A percentile compares a stretch with the other conserved stretches of the same genome.
Conservation (phyloP, 1,284 basidiomycete species). For the Takashimella tepidaria region DNA sequence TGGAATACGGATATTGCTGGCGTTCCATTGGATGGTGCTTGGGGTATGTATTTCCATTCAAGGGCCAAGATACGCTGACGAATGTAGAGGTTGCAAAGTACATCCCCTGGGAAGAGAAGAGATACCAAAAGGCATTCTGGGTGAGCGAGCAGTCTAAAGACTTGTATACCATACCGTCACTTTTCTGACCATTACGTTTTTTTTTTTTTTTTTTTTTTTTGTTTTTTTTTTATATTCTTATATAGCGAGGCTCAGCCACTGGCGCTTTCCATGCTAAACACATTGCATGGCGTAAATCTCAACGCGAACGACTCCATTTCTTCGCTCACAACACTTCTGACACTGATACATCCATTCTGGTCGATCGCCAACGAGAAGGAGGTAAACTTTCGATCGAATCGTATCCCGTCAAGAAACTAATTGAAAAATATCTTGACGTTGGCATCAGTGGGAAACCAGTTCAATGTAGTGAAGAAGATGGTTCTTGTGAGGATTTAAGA, state of each 20-base stretch:
- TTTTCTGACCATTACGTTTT: too few species aligned
- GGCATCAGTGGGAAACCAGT: conserved; percentile 33
- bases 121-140: conserved; percentile 40
- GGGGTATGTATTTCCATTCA: conserved; percentile 15
- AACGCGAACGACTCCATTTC: conserved; percentile 47
- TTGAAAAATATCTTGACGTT: conserved; percentile 35
- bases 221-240: too few species aligned
- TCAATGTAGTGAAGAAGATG: conserved; percentile 45
- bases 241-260: conserved; percentile 47
- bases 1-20: conserved; percentile 36
- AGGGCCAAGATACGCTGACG: not conserved
- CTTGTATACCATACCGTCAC: too few species aligned
- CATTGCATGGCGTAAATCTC: conserved; percentile 42
- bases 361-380: conserved; percentile 10
- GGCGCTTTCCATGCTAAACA: conserved; percentile 43
- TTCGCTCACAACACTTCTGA: conserved; percentile 28
- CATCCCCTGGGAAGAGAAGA: conserved; percentile 42
- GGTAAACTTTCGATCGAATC: conserved; percentile 10
- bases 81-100: not conserved
- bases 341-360: conserved; percentile 12
- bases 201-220: too few species aligned
- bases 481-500: conserved; percentile 42
- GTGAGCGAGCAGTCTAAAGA: conserved; percentile 14
- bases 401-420: conserved; percentile 22
- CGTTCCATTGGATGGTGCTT: conserved; percentile 36